These are phyloP conservation scores for Aphanomyces euteiches DNA, from an alignment of 352 stramenopile genomes.

Conservation along the genomic window DNA sequence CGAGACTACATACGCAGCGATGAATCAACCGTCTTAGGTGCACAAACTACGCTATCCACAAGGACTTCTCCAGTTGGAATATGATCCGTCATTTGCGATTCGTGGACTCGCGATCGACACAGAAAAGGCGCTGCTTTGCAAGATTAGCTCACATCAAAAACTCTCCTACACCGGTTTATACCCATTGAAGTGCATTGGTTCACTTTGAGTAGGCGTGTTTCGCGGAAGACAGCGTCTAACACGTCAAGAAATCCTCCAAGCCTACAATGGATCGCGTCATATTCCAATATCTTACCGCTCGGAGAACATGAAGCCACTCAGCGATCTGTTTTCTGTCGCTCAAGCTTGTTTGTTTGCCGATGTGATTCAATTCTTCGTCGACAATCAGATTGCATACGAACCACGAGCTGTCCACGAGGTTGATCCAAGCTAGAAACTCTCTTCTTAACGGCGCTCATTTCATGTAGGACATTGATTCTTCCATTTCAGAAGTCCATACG, in stretches of 20 bases:
- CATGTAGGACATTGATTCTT: conserved; percentile 85
- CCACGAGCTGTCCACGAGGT: conserved; percentile 52
- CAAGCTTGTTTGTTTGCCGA: conserved; percentile 93
- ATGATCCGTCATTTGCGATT: conserved; percentile 89
- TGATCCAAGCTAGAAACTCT: neutral
- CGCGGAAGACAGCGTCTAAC: conserved; percentile 83
- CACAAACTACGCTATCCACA: conserved; percentile 81
- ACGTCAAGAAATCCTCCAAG: conserved; percentile 73
- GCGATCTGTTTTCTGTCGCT: conserved; percentile 92
- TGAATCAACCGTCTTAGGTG: conserved; percentile 33
- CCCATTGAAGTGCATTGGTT: neutral
- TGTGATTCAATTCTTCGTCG: conserved; percentile 90
- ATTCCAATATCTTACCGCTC: conserved; percentile 77
- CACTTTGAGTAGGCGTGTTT: conserved; percentile 63
- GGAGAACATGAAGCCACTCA: conserved; percentile 88
- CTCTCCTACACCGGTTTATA: conserved; percentile 51
- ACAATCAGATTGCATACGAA: conserved; percentile 87
- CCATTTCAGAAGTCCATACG: conserved; percentile 87
- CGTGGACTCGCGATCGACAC: conserved; percentile 90
- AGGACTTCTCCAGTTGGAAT: conserved; percentile 70
- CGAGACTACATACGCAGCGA: too few species aligned
- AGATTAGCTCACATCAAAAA: conserved; percentile 93
- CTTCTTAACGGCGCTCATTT: conserved; percentile 24
- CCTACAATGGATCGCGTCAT: conserved; percentile 86
- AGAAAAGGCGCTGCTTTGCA: conserved; percentile 90